These are phyloP conservation scores for Diaporthe citrichinensis DNA, from an alignment of 2,329 filamentous ascomycete genomes.

Conservation along the genomic window DNA sequence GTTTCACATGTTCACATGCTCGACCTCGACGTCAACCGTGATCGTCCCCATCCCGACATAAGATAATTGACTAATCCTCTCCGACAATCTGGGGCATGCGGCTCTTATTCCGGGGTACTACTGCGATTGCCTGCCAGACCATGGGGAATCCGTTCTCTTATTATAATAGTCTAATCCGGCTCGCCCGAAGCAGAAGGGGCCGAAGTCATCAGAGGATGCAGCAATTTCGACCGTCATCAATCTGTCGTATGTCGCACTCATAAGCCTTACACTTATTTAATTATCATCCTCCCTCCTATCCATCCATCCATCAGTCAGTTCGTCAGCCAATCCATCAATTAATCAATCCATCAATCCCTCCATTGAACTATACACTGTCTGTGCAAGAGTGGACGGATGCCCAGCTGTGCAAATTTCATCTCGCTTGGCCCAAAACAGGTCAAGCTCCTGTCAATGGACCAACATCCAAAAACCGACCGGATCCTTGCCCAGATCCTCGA, in stretches of 20 bases:
- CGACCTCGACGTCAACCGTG: background rate
- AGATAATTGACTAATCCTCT: background rate
- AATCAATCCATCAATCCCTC: background rate
- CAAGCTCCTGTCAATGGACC: constrained; percentile 27
- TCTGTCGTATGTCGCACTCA: background rate
- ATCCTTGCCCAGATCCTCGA: constrained; percentile 8
- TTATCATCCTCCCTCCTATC: background rate
- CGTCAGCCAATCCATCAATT: background rate
- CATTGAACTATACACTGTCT: constrained; percentile 5
- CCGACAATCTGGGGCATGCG: constrained; percentile 31
- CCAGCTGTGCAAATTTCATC: constrained; percentile 27
- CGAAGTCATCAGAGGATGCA: background rate
- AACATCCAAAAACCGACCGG: constrained; percentile 11
- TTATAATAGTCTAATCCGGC: background rate
- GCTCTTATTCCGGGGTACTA: constrained; percentile 14
- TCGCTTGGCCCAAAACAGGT: constrained; percentile 19
- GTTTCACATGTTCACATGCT: constrained; percentile 32
- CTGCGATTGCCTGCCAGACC: background rate
- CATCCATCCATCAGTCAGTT: background rate
- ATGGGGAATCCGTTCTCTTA: constrained; percentile 1
- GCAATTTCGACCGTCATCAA: constrained; percentile 18
- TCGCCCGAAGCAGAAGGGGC: background rate
- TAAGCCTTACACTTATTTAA: background rate
- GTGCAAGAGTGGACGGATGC: constrained; percentile 27
- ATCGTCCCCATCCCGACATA: constrained; percentile 4